Evolutionary conservation across 164 flowering plant genomes (phyloP), one percentile per base, ranked within the genome.

Genomic region (Berberis thunbergii): DNA sequence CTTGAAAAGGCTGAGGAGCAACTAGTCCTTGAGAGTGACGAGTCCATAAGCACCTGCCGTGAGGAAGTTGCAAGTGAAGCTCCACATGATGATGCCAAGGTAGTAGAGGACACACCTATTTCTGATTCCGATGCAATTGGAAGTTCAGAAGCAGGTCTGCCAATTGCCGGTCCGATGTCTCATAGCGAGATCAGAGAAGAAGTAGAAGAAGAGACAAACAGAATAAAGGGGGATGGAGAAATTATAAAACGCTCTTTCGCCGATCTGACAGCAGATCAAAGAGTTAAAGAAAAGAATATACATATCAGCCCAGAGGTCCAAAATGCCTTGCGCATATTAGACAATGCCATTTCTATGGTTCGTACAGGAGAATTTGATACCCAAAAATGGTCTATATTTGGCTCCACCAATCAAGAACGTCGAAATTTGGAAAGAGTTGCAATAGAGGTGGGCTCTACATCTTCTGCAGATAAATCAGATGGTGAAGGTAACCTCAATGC

Each of bases 251-350:
- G 50, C 48, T 10, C 55, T 64, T 44, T 69, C 49, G 50, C 41
- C 43, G 54, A 57, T 48, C 43, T 59, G 46, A 58, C 13, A 52
- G 63, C 45, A 12, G 70, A 64, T 41, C 66, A 63, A 49, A 9
- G 62, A 43, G 67, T 62, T 46, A 59, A 60, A 49, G 74, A 66
- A 38, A 76, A 61, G 56, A 71, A 69, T 6, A 58, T 74, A 26
- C 49, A 7, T 65, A 71, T 84, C 46, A 81, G 93, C 50, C 80
- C 85, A 11, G 78, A 84, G 63, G 98, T 87, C 57, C 73, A 84
- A 75, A 72, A 73, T 54, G 98, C 98, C 73, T 65, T 92, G 41
- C 75, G 71, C 50, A 79, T 86, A 57, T 64, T 89, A 59, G 85
- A 87, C 41, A 76, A 73, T 73, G 86, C 70, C 57, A 89, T 92